Base-by-base conservation (phyloP, 176 grass and related monocot genomes). In the Rhynchospora pubera region DNA sequence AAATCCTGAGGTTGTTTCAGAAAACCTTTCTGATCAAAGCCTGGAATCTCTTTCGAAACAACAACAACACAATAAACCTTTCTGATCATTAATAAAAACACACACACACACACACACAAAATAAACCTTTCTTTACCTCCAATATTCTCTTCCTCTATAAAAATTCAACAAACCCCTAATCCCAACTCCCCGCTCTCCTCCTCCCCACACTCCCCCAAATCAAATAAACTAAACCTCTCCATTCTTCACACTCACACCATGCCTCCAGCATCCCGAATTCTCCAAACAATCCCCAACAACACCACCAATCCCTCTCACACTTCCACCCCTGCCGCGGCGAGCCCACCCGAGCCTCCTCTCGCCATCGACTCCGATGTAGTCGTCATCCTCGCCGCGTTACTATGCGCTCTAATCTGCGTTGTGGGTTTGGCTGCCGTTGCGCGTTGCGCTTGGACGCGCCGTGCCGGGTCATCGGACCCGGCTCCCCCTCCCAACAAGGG, bases 351-450 rank as follows among this genome's bases (percentile, higher is more conserved):
- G 57, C 66, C 44, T 2, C 79, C 87, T 0, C 56, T 91, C 21
- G 59, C 87, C 23, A 85, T 87, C 9, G 89, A 89, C 82, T 89
- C 92, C 53, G 87, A 91, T 82, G 78, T 91, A 18, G 92, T 87
- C 12, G 89, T 91, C 44, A 87, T 94, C 78, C 87, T 94, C 21
- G 89, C 92, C 6, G 92, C 92, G 21, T 85, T 94, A 14, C 87
- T 94, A 66, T 94, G 92, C 79, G 92, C 92, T 23, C 79, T 94
- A 55, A 86, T 94, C 74, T 94, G 92, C 82, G 87, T 94, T 50
- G 86, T 87, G 44, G 84, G 93, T 1, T 83, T 95, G 14, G 93
- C 88, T 51, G 61, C 89, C 9, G 86, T 88, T 26, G 73, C 93
- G 0, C 88, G 93, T 63, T 95, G 90, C 79, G 84, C 90, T 32